Evolutionary conservation across 495 filamentous ascomycete genomes (phyloP), one percentile per base, ranked within the genome.

Genomic region (Podospora pseudoanserina): DNA sequence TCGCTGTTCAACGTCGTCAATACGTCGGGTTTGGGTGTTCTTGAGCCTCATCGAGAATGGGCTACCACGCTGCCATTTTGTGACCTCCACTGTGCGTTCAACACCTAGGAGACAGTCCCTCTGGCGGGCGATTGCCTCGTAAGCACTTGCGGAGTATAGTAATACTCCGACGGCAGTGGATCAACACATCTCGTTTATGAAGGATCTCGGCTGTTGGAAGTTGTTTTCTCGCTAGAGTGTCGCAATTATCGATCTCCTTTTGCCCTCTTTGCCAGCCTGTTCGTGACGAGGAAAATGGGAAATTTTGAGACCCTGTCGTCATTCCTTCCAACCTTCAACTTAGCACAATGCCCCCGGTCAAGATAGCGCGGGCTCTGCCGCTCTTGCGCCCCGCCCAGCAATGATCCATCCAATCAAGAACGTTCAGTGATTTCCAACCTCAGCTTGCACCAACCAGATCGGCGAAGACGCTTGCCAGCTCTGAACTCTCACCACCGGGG

Each of bases 291-390:
- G 55, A 58, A 58, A 58, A 58, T 19, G 5, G n/a, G 55, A 19
- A 58, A 58, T 58, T 58, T 58, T 58, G 20, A 18, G n/a, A 26
- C 23, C 55, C 19, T 26, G 55, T 58, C 55, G 55, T 58, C 55
- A 58, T 58, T 58, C 55, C 55, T 58, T 58, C 23, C n/a, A 19
- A 58, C 23, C n/a, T 58, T 58, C 16, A 26, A 58, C 16, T 20
- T 49, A 15, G 55, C 55, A 19, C 55, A 6, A 26, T 58, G 55
- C 55, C 55, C 55, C 55, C 18, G 55, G 55, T 58, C 55, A 26
- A 58, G 55, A 58, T 58, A 58, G 55, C 55, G 15, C 39, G 55
- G 55, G 55, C 55, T 58, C 55, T 58, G 55, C 55, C 55, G 55
- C 55, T 58, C n/a, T 58, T 49, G 39, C 39, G 13, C 39, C 39